phyloP scores from a whole-genome alignment of 2,329 filamentous ascomycete genomes.

The Cordyceps cateniannulata region DNA sequence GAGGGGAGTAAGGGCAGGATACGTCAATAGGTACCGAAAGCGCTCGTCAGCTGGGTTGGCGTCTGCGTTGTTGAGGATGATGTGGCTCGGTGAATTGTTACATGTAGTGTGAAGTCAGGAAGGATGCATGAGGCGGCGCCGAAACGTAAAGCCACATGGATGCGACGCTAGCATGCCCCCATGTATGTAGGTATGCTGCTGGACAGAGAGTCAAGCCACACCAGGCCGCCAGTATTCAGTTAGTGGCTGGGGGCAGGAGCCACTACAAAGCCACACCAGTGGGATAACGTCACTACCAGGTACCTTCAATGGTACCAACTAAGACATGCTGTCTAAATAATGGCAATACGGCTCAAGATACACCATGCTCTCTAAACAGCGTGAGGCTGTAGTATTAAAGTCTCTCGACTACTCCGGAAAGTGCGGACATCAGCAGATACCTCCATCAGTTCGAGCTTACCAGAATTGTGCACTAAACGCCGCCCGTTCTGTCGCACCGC shows the following conservation, averaged over 20 bases:
- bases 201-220: not conserved
- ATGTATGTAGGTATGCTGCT: not conserved
- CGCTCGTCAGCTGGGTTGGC: not conserved
- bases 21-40: not conserved
- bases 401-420: too few relatives aligned
- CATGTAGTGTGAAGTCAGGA: not conserved
- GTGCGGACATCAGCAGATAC: too few relatives aligned
- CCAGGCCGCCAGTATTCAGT: not conserved
- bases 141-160: not conserved
- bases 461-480: not conserved
- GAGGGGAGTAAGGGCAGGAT: not conserved
- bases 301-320: too few relatives aligned
- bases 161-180: too few relatives aligned
- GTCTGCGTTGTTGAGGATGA: not conserved
- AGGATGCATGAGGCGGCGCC: not conserved
- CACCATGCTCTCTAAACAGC: too few relatives aligned
- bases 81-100: not conserved
- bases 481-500: conserved; percentile 16
- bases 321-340: not conserved
- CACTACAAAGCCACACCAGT: not conserved
- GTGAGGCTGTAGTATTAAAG: too few relatives aligned
- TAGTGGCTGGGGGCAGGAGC: too few relatives aligned
- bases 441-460: too few relatives aligned
- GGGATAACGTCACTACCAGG: not conserved
- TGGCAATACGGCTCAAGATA: too few relatives aligned